Percentiles rank a stretch among this genome's conserved stretches.
phyloP scores from a whole-genome alignment of 73 alveolate genomes.

The Paramecium primaurelia region DNA sequence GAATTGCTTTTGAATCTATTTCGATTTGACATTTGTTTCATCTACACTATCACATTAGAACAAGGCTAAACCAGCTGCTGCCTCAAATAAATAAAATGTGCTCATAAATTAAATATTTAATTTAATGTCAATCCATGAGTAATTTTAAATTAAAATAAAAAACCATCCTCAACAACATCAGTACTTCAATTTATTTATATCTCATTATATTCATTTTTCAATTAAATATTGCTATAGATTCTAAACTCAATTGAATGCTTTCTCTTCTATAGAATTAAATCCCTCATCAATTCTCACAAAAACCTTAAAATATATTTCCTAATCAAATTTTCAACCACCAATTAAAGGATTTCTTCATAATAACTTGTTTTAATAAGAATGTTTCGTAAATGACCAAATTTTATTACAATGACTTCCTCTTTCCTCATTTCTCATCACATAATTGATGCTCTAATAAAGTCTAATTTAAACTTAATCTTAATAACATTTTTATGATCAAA shows the following conservation, averaged over 20 bases:
- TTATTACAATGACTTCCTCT: background rate
- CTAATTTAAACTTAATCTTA: slow-evolving; percentile 51
- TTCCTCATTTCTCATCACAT: background rate
- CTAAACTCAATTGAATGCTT: background rate
- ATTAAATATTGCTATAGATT: background rate
- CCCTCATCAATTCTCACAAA: background rate
- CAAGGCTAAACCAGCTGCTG: slow-evolving; percentile 40
- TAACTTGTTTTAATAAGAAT: slow-evolving; percentile 52
- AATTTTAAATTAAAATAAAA: background rate
- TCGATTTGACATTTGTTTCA: slow-evolving; percentile 39
- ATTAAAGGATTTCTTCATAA: slow-evolving; percentile 49
- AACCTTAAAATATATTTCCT: background rate
- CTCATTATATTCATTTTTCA: background rate
- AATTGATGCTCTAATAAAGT: background rate
- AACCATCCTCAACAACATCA: background rate
- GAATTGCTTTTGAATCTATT: background rate
- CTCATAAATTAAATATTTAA: slow-evolving; percentile 44
- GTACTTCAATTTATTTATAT: background rate
- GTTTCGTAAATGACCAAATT: slow-evolving; percentile 49
- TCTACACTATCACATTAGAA: slow-evolving; percentile 44
- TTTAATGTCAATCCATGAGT: background rate
- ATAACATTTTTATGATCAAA: too few species aligned
- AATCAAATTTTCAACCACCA: slow-evolving; percentile 27
- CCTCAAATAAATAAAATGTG: slow-evolving; percentile 37
- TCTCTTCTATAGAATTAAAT: background rate